Evolutionary conservation across 208 protist genomes (phyloP), one percentile per base, ranked within the genome.

Genomic region (Trypanosoma lewisi): DNA sequence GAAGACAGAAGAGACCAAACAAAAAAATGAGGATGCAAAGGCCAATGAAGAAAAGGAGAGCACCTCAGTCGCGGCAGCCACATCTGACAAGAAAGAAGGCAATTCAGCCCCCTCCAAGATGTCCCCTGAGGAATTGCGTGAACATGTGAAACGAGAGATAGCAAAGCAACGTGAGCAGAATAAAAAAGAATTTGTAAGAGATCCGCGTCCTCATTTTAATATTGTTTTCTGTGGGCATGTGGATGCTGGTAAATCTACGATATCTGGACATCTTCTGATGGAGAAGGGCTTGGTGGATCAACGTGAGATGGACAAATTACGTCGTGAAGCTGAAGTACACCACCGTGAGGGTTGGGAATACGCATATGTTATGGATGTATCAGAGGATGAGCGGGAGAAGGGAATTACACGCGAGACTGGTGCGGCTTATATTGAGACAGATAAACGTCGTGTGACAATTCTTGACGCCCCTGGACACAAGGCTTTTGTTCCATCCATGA

Each of bases 141-240:
- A 87, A 63, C 42, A 76, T 41, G 87, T 94, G 31, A 68, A 71
- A 44, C 73, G 80, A 53, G 84, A 94, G 60, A 83, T 94, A 47
- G 88, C 85, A 1, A 86, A 81, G 57, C 79, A 89, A 75, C 79
- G 83, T 19, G 64, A 77, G 79, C 36, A 42, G 65, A 80, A 70
- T 63, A 86, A 83, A 61, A 85, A 87, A 62, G 65, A 72, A 50
- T 92, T 85, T 73, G 70, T 69, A 37, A 84, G 85, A 30, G 92
- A 97, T 79, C 76, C 86, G 1, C 80, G 94, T 54, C 96, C 96
- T 37, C 97, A 99, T 83, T 85, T 98, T 67, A 99, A 99, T 81
- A 80, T 99, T 53, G 96, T 99, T 37, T 99, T 99, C 82, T 98
- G 99, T 70, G 98, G 98, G 25, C 98, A 99, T 80, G 98, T 99